Conservation (phyloP, 2,329 filamentous ascomycete genomes). For the Aspergillus amoenus region DNA sequence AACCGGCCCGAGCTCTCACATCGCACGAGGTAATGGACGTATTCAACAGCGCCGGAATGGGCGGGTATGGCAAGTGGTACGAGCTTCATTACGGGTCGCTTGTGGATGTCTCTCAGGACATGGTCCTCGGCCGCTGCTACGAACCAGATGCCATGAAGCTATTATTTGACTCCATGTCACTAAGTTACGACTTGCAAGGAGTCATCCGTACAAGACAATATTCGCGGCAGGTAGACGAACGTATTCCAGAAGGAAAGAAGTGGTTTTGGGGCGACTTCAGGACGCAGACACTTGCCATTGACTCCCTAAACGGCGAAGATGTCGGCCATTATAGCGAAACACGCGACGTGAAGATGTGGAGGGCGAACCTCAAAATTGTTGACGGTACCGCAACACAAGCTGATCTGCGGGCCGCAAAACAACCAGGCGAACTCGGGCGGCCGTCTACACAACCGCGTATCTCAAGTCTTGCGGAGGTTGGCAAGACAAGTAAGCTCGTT, state of each 20-base stretch:
- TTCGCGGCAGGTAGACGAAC: constrained; percentile 47
- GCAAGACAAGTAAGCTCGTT: constrained; percentile 42
- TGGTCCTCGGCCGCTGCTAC: constrained; percentile 55
- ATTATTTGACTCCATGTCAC: constrained; percentile 41
- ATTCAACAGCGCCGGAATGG: constrained; percentile 43
- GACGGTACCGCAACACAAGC: constrained; percentile 32
- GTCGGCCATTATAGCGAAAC: constrained; percentile 48
- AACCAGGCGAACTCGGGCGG: constrained; percentile 29
- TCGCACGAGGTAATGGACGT: constrained; percentile 32
- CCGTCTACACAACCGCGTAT: constrained; percentile 19
- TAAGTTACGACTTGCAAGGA: constrained; percentile 49
- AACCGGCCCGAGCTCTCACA: constrained; percentile 26
- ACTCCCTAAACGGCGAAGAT: constrained; percentile 54
- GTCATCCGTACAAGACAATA: constrained; percentile 50
- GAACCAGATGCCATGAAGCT: constrained; percentile 51
- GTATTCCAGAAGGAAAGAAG: constrained; percentile 46
- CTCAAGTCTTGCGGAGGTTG: constrained; percentile 30
- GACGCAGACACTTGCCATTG: constrained; percentile 56
- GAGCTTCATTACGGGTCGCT: constrained; percentile 44
- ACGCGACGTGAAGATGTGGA: constrained; percentile 49
- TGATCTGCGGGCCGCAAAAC: constrained; percentile 29
- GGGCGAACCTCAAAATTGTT: constrained; percentile 46
- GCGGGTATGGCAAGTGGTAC: constrained; percentile 55
- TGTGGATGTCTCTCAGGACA: constrained; percentile 50
- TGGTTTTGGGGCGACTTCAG: constrained; percentile 62